Base-by-base conservation (phyloP, 768 basidiomycete genomes). In the Candolleomyces eurysporus region DNA sequence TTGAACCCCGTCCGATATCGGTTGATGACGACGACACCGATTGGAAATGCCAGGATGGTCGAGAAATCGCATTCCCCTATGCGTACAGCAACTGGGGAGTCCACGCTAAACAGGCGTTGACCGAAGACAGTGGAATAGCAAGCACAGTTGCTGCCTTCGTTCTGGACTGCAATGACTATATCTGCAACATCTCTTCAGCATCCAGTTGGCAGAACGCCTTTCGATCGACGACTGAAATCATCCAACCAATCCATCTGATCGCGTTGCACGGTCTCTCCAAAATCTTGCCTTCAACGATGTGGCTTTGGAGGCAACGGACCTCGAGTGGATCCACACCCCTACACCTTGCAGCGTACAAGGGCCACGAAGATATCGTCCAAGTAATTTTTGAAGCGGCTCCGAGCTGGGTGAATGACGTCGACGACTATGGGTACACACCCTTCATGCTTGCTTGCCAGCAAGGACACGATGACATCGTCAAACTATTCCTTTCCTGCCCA, bases 391-490 rank as follows among this genome's bases (percentile, higher is more conserved):
- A 14, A 6, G 36, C 31, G 8, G 22, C 6, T 8, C 46, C 36
- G 16, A 59, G 13, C 19, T 36, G 31, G 26, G 48, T 51, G 36
- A 42, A 59, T 14, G 19, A 5, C 1, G 4, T 31, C 3, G 48
- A 51, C 32, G 58, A 50, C 13, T 31, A 11, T 40, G 59, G 59
- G 10, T 50, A 45, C 36, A 60, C 59, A 5, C 40, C 59, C 4
- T 51, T 60, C 50, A 52, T 53, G 39, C 21, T 42, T 17, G 50
- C 59, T 17, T 60, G 50, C 17, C 30, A 40, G 11, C 40, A 52
- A 17, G 59, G 59, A 2, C 39, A 45, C 26, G 30, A 4, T 19
- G 22, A 45, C 2, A 21, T 60, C 21, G 59, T 60, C 51, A 22
- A 48, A 7, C 5, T 6, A n/a, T 26, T 60, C 49, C 50, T 60